These are phyloP conservation scores for Alnus glutinosa DNA, from an alignment of 306 rosid genomes.

Conservation along the genomic window DNA sequence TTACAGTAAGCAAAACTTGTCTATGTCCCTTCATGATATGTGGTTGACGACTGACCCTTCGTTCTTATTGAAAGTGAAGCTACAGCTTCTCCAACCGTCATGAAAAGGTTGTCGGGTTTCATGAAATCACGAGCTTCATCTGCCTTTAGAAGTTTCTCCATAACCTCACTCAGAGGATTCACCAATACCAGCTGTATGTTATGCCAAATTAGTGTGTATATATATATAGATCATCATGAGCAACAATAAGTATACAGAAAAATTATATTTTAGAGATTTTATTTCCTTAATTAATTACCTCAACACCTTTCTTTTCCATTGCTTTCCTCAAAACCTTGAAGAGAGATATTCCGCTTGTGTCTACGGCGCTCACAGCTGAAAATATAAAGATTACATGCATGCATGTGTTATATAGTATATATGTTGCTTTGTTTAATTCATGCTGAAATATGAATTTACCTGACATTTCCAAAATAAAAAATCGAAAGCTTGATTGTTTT, in stretches of 20 bases:
- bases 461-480: conserved; percentile 71
- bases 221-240: not conserved
- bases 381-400: not conserved
- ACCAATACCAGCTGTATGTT: conserved; percentile 70
- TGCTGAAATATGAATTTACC: conserved; percentile 36
- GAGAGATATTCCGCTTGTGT: conserved; percentile 84
- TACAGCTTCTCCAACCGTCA: conserved; percentile 81
- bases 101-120: conserved; percentile 50
- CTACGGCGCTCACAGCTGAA: conserved; percentile 85
- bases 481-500: conserved; percentile 47
- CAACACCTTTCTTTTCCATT: conserved; percentile 52
- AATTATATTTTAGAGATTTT: not conserved
- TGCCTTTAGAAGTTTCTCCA: conserved; percentile 60
- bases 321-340: conserved; percentile 58
- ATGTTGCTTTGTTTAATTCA: no score
- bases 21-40: conserved; percentile 26
- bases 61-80: conserved; percentile 50
- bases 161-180: conserved; percentile 86
- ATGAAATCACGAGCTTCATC: conserved; percentile 45
- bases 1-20: conserved; percentile 4
- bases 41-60: conserved; percentile 39
- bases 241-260: not conserved
- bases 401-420: no score
- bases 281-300: conserved; percentile 42
- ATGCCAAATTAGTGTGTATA: conserved; percentile 10